Percentiles rank a stretch among this genome's conserved stretches.
Evolutionary conservation across 331 rosid genomes (phyloP).

Genomic region (Acacia pycnantha): DNA sequence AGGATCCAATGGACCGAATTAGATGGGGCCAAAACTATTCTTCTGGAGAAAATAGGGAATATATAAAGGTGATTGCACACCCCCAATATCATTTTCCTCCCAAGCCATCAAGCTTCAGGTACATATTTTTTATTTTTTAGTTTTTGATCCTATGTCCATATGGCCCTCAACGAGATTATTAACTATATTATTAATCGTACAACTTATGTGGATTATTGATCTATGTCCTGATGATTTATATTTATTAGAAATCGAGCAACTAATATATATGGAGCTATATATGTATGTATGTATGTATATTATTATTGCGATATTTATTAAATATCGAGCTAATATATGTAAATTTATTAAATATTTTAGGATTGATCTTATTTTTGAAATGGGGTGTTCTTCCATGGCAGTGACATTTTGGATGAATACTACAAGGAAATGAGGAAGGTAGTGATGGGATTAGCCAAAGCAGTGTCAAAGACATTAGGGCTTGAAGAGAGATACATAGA

Average conservation of each 20-base stretch:
- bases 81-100: conserved; percentile 38
- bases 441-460: conserved; percentile 43
- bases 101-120: conserved; percentile 39
- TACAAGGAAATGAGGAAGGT: conserved; percentile 35
- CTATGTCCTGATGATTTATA: neutral
- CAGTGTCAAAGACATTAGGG: conserved; percentile 46
- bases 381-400: conserved; percentile 4
- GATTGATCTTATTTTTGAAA: neutral
- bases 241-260: too few species aligned
- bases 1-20: conserved; percentile 33
- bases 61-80: conserved; percentile 46
- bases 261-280: too few species aligned
- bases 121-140: neutral
- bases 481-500: conserved; percentile 52
- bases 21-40: conserved; percentile 37
- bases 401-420: conserved; percentile 44
- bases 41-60: conserved; percentile 49
- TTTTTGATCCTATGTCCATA: neutral
- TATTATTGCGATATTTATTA: neutral
- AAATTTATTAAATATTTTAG: neutral
- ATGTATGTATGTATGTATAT: too few species aligned
- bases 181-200: neutral
- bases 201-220: neutral
- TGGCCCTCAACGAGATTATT: neutral
- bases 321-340: too few species aligned